A percentile compares a stretch with the other conserved stretches of the same genome.
Evolutionary conservation across 2,329 filamentous ascomycete species (phyloP).

Genomic region (Talaromyces sp.): DNA sequence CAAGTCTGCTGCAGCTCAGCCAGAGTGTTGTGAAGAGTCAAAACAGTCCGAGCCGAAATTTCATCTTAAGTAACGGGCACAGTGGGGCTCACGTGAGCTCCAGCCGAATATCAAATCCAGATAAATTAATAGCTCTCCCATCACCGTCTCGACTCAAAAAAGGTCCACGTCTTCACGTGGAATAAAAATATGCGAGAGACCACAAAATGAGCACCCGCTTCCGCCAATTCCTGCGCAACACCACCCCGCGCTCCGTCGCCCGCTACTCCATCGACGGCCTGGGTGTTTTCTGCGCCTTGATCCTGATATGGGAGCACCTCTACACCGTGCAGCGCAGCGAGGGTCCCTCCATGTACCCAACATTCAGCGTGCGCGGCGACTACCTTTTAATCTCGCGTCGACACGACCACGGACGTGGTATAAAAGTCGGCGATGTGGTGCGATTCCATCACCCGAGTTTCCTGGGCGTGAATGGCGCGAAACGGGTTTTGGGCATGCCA

Average conservation of each 20-base stretch:
- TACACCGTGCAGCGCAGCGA: slow-evolving; percentile 55
- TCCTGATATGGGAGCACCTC: slow-evolving; percentile 51
- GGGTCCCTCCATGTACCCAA: slow-evolving; percentile 88
- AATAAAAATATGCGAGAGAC: neutral
- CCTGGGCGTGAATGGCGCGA: slow-evolving; percentile 58
- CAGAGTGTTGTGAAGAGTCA: neutral
- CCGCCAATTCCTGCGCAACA: slow-evolving; percentile 20
- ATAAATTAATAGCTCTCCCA: no score
- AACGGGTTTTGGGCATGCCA: slow-evolving; percentile 71
- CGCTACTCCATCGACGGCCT: slow-evolving; percentile 25
- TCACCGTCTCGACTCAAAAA: no score
- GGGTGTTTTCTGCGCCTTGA: slow-evolving; percentile 31
- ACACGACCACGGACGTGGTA: slow-evolving; percentile 62
- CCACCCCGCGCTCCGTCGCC: slow-evolving; percentile 19
- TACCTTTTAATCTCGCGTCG: slow-evolving; percentile 62
- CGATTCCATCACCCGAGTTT: slow-evolving; percentile 70
- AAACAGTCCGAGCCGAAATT: neutral
- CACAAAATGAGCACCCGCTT: slow-evolving; percentile 24
- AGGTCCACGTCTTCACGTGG: neutral
- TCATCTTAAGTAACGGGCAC: neutral
- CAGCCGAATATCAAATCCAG: no score
- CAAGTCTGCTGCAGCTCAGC: neutral
- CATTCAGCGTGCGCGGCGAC: slow-evolving; percentile 63
- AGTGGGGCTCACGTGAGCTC: neutral
- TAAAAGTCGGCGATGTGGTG: slow-evolving; percentile 78